Evolutionary conservation across 2,329 filamentous ascomycete genomes (phyloP), one percentile per base, ranked within the genome.

Genomic region (Zarea fungicola): DNA sequence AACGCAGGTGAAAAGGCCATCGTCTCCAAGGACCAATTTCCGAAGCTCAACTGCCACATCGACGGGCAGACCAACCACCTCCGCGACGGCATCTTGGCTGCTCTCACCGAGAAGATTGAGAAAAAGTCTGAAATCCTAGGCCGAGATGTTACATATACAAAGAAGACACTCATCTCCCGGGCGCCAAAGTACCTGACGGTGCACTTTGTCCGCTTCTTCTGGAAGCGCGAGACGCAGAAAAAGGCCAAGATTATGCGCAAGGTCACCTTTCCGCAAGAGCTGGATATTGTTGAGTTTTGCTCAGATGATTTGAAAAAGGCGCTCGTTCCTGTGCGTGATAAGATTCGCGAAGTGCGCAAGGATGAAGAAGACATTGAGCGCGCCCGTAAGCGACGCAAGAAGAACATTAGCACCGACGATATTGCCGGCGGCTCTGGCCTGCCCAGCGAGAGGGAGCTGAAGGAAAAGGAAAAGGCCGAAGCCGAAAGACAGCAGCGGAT

Each of bases 231-330:
- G 58, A 90, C 89, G 4, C 86, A 95, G 68, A 97, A 97, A 75
- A 99, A 99, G 77, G 91, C 92, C 57, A 99, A 99, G 78, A 99
- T 99, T 60, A 92, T 99, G 88, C 88, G 91, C 65, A 99, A 97
- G 71, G 93, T 99, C 50, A 92, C 89, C 0, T 99, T 99, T 65
- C 92, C 92, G 6, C 84, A 88, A 43, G 93, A 99, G 68, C 75
- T 99, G 28, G 93, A 99, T 61, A 83, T 89, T 32, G 84, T 95
- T 19, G 93, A 99, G 64, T 96, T 96, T 69, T 99, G 93, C 68
- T 92, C 91, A 11, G 91, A 97, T 22, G 85, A 93, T 46, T 75
- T 99, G 54, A 86, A 83, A 66, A 84, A 85, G 62, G 81, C 87
- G 58, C 77, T 99, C 37, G 74, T 96, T 40, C 95, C 93, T 1